phyloP scores from a whole-genome alignment of 768 basidiomycete genomes.

The Cyathus striatus region DNA sequence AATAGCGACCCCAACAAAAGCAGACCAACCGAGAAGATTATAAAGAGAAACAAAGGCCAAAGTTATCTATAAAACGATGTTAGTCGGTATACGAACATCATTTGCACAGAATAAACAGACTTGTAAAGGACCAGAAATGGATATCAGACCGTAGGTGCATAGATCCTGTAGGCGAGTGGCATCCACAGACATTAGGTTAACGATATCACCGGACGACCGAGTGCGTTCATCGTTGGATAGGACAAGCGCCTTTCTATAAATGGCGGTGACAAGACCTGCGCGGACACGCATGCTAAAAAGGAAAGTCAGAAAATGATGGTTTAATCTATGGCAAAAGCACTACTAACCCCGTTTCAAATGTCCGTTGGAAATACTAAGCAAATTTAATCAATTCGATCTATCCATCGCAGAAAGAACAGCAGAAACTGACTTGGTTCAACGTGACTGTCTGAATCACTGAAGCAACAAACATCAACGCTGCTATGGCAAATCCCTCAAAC shows the following conservation, averaged over 20 bases:
- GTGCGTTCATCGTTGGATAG: slow-evolving; percentile 83
- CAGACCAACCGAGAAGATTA: slow-evolving; percentile 85
- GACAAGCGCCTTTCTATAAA: slow-evolving; percentile 83
- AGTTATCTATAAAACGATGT: slow-evolving; percentile 49
- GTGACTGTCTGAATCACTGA: slow-evolving; percentile 76
- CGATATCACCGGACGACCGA: slow-evolving; percentile 85
- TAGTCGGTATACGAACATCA: background rate
- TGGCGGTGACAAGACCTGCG: slow-evolving; percentile 78
- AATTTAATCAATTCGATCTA: background rate
- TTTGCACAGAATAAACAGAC: slow-evolving; percentile 24
- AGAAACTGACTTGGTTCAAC: slow-evolving; percentile 62
- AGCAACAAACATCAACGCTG: slow-evolving; percentile 72
- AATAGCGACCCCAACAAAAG: slow-evolving; percentile 83
- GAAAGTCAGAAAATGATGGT: background rate
- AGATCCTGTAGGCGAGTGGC: slow-evolving; percentile 75
- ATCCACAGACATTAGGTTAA: slow-evolving; percentile 91
- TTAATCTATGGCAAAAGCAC: background rate
- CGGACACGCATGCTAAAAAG: slow-evolving; percentile 78
- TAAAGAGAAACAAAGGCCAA: slow-evolving; percentile 91
- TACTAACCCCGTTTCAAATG: slow-evolving; percentile 62
- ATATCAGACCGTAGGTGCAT: slow-evolving; percentile 79
- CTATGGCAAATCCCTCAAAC: slow-evolving; percentile 72
- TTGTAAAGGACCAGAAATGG: slow-evolving; percentile 83
- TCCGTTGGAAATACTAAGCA: slow-evolving; percentile 76
- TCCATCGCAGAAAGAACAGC: background rate